Evolutionary conservation across 2,329 filamentous ascomycete genomes (phyloP), one percentile per base, ranked within the genome.

Genomic region (Neurospora sp.): DNA sequence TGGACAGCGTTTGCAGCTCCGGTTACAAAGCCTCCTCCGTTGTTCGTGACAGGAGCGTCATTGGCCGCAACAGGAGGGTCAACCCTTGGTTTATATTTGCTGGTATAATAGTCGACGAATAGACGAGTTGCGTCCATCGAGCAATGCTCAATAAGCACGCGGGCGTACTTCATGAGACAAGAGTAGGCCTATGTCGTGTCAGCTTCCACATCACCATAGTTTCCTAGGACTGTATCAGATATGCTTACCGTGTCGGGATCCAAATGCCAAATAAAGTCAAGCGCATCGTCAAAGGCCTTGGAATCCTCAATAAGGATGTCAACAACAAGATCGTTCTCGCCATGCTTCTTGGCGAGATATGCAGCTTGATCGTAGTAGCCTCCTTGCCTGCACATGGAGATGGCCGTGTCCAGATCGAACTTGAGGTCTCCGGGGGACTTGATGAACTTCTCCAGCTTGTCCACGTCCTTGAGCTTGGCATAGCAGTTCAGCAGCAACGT

Each of bases 331-430:
- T 97, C 93, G 73, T 93, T 93, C 78, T 99, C 96, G 6, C 93
- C 91, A 77, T 99, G 94, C 79, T 97, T 95, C 71, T 93, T 92
- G 7, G 96, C 96, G 43, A 99, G 85, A 76, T 97, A 99, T 4
- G 95, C 96, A 15, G 96, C 96, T 82, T 99, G 96, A 71, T 98
- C 94, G 76, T 91, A 97, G 80, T 99, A 99, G 0, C 96, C 95
- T 11, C 95, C 96, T 81, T 99, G 96, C 38, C 96, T 89, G 77
- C 96, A 99, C 93, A 99, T 97, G 1, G 91, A 89, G 73, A 99
- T 99, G 15, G 96, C 96, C 1, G 96, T 99, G 74, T 99, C 96
- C 2, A 98, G 85, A 78, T 99, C 96, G 76, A 99, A 99, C 76
- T 96, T 97, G 58, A 97, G 86, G 75, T 97, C 94, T 2, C 92